A percentile compares a stretch with the other conserved stretches of the same genome.
These are phyloP conservation scores for Cryptococcus neoformans DNA, from an alignment of 1,284 basidiomycete species.

Conservation along the genomic window DNA sequence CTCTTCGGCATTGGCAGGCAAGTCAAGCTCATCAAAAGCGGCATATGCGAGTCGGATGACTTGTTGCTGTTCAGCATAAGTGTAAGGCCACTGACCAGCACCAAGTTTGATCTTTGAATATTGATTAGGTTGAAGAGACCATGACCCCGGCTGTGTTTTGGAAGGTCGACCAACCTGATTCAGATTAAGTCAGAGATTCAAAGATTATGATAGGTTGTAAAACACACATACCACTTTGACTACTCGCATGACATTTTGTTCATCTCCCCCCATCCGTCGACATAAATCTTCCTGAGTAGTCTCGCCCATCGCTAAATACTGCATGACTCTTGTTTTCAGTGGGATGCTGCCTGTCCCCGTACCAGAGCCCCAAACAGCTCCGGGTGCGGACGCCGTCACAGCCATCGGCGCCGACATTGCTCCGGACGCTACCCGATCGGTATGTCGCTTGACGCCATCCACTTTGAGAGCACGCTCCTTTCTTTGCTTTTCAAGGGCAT, in stretches of 20 bases:
- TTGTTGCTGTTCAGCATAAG: slow-evolving; percentile 31
- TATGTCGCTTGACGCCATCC: slow-evolving; percentile 5
- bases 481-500: slow-evolving; percentile 25
- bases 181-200: no score
- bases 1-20: slow-evolving; percentile 36
- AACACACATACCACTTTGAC: slow-evolving; percentile 37
- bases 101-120: slow-evolving; percentile 46
- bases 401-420: slow-evolving; percentile 7
- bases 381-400: not conserved
- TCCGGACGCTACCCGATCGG: not conserved
- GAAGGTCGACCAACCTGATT: slow-evolving; percentile 26
- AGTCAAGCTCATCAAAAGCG: slow-evolving; percentile 41
- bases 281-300: slow-evolving; percentile 28
- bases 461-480: slow-evolving; percentile 27
- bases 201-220: not conserved
- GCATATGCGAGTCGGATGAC: slow-evolving; percentile 33
- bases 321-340: slow-evolving; percentile 45
- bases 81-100: slow-evolving; percentile 33
- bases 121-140: slow-evolving; percentile 32
- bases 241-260: slow-evolving; percentile 38
- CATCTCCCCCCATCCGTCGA: slow-evolving; percentile 26
- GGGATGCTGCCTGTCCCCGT: slow-evolving; percentile 23
- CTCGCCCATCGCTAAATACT: slow-evolving; percentile 39
- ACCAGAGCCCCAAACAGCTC: not conserved
- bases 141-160: slow-evolving; percentile 14